phyloP scores from a whole-genome alignment of 768 basidiomycete genomes.

The Flagelloscypha sp. region DNA sequence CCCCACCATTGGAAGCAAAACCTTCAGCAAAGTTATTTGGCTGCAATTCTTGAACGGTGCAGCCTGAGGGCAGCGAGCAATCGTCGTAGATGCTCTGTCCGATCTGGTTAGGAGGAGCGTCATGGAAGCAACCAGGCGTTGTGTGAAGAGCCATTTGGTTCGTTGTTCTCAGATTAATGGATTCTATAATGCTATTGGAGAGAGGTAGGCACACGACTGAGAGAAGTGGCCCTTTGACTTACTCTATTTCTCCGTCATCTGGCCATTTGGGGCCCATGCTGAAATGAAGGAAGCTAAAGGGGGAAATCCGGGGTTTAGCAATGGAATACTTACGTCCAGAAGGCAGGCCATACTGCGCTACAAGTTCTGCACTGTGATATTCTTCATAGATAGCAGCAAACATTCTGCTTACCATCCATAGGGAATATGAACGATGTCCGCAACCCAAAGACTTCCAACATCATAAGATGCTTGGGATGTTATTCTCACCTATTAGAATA shows the following conservation, averaged over 20 bases:
- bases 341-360: slow-evolving; percentile 43
- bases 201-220: slow-evolving; percentile 1
- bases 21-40: slow-evolving; percentile 18
- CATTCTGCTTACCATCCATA: slow-evolving; percentile 57
- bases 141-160: slow-evolving; percentile 57
- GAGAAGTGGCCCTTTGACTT: slow-evolving; percentile 2
- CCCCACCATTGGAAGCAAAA: slow-evolving; percentile 34
- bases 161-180: slow-evolving; percentile 38
- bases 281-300: no score
- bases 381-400: background rate
- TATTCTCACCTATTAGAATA: slow-evolving; percentile 44
- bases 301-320: no score
- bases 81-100: slow-evolving; percentile 8
- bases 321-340: slow-evolving; percentile 20
- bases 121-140: slow-evolving; percentile 20
- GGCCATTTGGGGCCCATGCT: slow-evolving; percentile 38
- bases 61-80: slow-evolving; percentile 20
- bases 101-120: slow-evolving; percentile 12
- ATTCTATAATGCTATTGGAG: slow-evolving; percentile 57
- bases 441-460: slow-evolving; percentile 37
- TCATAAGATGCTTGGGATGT: slow-evolving; percentile 34
- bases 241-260: slow-evolving; percentile 30
- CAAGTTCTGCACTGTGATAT: no score
- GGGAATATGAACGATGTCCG: slow-evolving; percentile 41
- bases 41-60: slow-evolving; percentile 21